Evolutionary conservation across 306 rosid species (phyloP).

Genomic region (Gillenia trifoliata): DNA sequence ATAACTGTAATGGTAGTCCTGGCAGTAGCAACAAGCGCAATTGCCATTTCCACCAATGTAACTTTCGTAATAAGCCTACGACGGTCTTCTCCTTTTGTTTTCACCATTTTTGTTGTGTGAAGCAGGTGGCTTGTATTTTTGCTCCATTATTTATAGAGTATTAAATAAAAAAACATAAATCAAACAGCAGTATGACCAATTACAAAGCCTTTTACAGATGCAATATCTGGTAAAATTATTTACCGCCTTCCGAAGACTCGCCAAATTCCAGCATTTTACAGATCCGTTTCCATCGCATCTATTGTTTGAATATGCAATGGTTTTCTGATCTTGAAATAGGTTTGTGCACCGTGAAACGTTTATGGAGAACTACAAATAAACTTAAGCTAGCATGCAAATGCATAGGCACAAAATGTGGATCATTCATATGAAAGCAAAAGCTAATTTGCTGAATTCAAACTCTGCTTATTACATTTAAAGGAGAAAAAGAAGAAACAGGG

Average conservation of each 20-base stretch:
- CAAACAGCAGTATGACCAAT: not conserved
- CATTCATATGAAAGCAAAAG: not conserved
- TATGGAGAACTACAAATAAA: not conserved
- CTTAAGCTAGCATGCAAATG: not conserved
- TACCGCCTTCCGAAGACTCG: not conserved
- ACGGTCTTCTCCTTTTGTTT: not conserved
- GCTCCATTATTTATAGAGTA: no score
- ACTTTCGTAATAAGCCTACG: slow-evolving; percentile 25
- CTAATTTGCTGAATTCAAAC: not conserved
- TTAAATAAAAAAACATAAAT: not conserved
- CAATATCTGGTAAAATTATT: not conserved
- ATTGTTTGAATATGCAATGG: not conserved
- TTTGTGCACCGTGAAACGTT: not conserved
- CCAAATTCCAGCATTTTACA: not conserved
- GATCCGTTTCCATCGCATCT: not conserved
- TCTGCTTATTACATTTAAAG: not conserved
- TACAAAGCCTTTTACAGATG: no score
- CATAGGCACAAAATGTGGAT: not conserved
- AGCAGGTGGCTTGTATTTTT: slow-evolving; percentile 11
- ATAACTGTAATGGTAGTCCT: slow-evolving; percentile 53
- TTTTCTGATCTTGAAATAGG: not conserved
- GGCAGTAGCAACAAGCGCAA: slow-evolving; percentile 54
- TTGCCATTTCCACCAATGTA: slow-evolving; percentile 75
- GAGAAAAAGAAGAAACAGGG: not conserved
- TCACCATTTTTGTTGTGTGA: slow-evolving; percentile 9